Conservation (phyloP, 2,329 filamentous ascomycete species). For the Sporothrix mexicana region DNA sequence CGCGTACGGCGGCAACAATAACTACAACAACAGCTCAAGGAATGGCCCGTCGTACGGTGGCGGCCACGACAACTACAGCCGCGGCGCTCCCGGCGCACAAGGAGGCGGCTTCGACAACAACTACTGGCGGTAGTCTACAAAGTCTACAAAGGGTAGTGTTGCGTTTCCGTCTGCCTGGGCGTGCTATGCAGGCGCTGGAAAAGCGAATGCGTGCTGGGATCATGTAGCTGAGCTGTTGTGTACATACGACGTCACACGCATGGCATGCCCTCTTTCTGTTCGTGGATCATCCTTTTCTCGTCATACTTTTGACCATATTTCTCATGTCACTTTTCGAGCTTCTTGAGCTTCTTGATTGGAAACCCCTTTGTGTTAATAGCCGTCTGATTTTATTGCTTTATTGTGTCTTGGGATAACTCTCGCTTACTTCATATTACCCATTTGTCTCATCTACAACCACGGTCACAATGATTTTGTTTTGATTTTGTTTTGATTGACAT, state of each 20-base stretch:
- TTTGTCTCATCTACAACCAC: neutral
- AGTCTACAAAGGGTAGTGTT: neutral
- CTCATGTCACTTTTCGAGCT: too few species aligned
- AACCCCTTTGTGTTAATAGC: conserved; percentile 10
- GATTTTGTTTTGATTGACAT: neutral
- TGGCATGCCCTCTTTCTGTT: conserved; percentile 8
- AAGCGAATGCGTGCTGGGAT: conserved; percentile 25
- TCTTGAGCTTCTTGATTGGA: too few species aligned
- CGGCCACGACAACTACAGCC: neutral
- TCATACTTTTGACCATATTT: neutral
- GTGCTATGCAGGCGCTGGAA: neutral
- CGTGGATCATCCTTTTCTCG: neutral
- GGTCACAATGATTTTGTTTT: neutral
- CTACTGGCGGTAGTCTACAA: conserved; percentile 29
- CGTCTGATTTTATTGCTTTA: neutral
- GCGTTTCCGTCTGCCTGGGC: neutral
- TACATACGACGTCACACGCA: neutral
- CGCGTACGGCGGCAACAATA: neutral
- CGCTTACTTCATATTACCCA: neutral
- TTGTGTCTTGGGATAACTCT: neutral
- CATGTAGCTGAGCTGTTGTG: conserved; percentile 23
- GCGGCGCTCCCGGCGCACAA: conserved; percentile 12
- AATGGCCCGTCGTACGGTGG: conserved; percentile 25
- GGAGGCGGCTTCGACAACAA: conserved; percentile 29
- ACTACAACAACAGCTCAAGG: conserved; percentile 1